Percentiles rank a stretch among this genome's conserved stretches.
Evolutionary conservation across 805 yeast species (phyloP).

Genomic region (Ogataea ramenticola): DNA sequence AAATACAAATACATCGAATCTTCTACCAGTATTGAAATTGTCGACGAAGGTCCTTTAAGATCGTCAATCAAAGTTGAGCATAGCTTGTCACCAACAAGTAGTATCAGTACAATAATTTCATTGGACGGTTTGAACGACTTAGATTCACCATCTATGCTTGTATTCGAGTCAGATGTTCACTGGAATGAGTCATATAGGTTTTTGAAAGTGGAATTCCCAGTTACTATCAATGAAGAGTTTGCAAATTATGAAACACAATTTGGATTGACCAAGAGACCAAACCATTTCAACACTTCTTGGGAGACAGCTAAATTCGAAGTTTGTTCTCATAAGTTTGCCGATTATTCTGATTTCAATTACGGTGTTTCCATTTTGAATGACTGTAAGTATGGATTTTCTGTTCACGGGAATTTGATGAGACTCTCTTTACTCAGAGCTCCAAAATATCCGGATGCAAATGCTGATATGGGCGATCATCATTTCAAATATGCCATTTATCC

Average conservation of each 20-base stretch:
- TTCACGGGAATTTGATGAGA: slow-evolving; percentile 90
- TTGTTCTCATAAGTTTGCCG: slow-evolving; percentile 90
- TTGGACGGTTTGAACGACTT: slow-evolving; percentile 45
- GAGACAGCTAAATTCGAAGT: slow-evolving; percentile 96
- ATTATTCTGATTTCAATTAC: slow-evolving; percentile 75
- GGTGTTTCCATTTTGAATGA: slow-evolving; percentile 85
- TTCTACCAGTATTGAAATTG: slow-evolving; percentile 30
- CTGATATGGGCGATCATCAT: slow-evolving; percentile 86
- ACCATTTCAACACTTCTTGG: slow-evolving; percentile 94
- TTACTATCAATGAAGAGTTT: slow-evolving; percentile 62
- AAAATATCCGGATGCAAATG: slow-evolving; percentile 89
- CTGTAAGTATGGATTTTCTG: slow-evolving; percentile 85
- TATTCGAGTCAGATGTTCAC: slow-evolving; percentile 53
- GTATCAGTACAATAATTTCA: slow-evolving; percentile 62
- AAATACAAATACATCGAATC: slow-evolving; percentile 49
- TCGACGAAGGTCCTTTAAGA: slow-evolving; percentile 48
- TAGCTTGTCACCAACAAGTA: slow-evolving; percentile 48
- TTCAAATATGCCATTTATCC: slow-evolving; percentile 83
- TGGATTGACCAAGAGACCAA: slow-evolving; percentile 86
- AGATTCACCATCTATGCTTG: slow-evolving; percentile 32
- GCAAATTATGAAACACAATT: slow-evolving; percentile 93
- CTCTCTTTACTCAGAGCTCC: slow-evolving; percentile 83
- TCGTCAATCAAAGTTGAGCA: slow-evolving; percentile 59
- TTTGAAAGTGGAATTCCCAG: slow-evolving; percentile 92
- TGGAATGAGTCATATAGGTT: slow-evolving; percentile 90